These are phyloP conservation scores for Ophiocordyceps australis DNA, from an alignment of 2,329 filamentous ascomycete species.

Conservation along the genomic window DNA sequence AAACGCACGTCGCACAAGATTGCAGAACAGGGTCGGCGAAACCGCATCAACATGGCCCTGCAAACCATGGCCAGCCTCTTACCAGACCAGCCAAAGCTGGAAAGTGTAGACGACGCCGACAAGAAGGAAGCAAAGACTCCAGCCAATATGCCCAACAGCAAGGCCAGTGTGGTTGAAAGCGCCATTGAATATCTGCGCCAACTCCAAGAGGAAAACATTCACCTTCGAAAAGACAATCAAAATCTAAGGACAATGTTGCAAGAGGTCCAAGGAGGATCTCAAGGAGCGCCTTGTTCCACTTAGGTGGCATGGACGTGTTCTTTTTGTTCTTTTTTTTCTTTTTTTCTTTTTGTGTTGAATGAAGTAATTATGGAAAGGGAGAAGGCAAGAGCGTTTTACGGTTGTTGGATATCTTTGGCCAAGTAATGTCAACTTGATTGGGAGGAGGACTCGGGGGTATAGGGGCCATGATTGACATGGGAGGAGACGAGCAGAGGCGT, in stretches of 20 bases:
- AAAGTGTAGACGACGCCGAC: conserved; percentile 22
- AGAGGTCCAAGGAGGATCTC: too few relatives aligned
- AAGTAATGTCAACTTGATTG: too few relatives aligned
- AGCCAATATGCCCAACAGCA: conserved; percentile 55
- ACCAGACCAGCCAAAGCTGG: conserved; percentile 34
- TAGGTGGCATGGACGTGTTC: too few relatives aligned
- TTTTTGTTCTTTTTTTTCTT: too few relatives aligned
- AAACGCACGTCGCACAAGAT: conserved; percentile 98
- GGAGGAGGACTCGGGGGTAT: too few relatives aligned
- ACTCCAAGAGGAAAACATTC: conserved; percentile 55
- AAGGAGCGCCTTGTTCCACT: conserved; percentile 12
- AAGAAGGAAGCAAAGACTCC: conserved; percentile 28
- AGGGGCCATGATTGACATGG: too few relatives aligned
- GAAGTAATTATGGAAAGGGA: too few relatives aligned
- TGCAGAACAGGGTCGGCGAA: conserved; percentile 85
- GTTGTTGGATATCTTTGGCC: too few relatives aligned
- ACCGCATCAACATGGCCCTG: conserved; percentile 85
- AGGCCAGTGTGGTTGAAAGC: conserved; percentile 92
- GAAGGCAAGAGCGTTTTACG: too few relatives aligned
- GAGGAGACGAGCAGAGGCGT: too few relatives aligned
- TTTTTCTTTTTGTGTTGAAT: too few relatives aligned
- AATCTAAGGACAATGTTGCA: too few relatives aligned
- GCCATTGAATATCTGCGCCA: conserved; percentile 91
- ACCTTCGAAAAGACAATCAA: conserved; percentile 44
- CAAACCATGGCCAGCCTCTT: conserved; percentile 80